These are phyloP conservation scores for Diophrys sp. DNA, from an alignment of 73 alveolate genomes.

Conservation along the genomic window DNA sequence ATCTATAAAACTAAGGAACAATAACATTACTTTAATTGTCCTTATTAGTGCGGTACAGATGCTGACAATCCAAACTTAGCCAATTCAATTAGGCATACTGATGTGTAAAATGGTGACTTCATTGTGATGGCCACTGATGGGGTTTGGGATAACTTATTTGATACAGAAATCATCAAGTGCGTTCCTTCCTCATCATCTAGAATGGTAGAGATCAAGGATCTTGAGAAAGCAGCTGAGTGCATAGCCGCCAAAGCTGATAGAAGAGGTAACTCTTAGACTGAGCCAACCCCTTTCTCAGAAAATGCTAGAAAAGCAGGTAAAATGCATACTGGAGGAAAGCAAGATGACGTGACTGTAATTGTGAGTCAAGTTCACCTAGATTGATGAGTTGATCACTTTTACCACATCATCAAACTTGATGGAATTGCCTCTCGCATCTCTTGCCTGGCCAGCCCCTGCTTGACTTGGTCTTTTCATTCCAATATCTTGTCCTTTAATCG, in stretches of 20 bases:
- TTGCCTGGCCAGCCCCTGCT: no score
- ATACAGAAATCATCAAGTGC: conserved; percentile 8
- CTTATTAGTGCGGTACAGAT: conserved; percentile 22
- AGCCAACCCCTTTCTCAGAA: conserved; percentile 73
- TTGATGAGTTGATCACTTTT: conserved; percentile 44
- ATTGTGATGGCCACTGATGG: conserved; percentile 35
- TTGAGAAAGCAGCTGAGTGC: neutral
- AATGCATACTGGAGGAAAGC: conserved; percentile 72
- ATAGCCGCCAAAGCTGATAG: neutral
- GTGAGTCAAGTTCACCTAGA: conserved; percentile 53
- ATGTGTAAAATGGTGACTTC: neutral
- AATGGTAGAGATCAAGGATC: neutral
- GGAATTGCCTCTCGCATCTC: conserved; percentile 76
- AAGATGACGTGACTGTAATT: conserved; percentile 80
- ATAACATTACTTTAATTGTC: conserved; percentile 43
- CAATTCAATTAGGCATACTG: neutral
- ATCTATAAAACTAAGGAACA: conserved; percentile 17
- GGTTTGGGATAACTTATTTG: conserved; percentile 25
- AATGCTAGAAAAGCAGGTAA: conserved; percentile 59
- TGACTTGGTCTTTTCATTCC: conserved; percentile 43
- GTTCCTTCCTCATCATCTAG: neutral
- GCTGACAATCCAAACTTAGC: neutral
- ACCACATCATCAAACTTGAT: conserved; percentile 73
- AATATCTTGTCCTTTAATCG: conserved; percentile 70
- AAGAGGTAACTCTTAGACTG: neutral